phyloP scores from a whole-genome alignment of 208 protist genomes.

The Novymonas esmeraldas region DNA sequence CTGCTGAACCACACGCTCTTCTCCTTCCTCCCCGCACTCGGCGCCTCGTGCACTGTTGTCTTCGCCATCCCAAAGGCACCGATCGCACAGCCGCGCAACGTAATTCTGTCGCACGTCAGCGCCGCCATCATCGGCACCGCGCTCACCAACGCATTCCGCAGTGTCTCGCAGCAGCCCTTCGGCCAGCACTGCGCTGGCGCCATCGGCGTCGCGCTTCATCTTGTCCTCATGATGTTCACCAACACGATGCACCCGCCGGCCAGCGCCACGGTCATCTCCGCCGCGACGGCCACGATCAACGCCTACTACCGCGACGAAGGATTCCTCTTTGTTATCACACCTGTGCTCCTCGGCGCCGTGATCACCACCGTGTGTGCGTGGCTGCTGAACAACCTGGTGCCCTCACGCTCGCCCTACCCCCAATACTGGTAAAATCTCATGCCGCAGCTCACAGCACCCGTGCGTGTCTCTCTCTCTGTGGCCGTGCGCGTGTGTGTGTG shows the following conservation, averaged over 20 bases:
- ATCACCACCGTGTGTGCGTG: constrained; percentile 53
- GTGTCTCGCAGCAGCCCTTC: constrained; percentile 42
- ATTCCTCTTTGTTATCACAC: constrained; percentile 67
- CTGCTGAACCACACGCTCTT: constrained; percentile 41
- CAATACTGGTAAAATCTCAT: constrained; percentile 56
- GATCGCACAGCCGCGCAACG: constrained; percentile 56
- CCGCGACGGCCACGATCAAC: constrained; percentile 43
- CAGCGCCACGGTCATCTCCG: constrained; percentile 64
- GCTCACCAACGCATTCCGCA: constrained; percentile 55
- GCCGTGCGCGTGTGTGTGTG: background rate
- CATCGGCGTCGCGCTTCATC: constrained; percentile 58
- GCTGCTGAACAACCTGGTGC: constrained; percentile 63
- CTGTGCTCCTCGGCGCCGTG: constrained; percentile 41
- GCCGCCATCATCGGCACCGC: constrained; percentile 64
- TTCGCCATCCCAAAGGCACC: constrained; percentile 59
- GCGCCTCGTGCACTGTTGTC: constrained; percentile 51
- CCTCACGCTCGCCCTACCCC: constrained; percentile 60
- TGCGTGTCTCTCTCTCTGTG: background rate
- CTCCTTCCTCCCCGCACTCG: constrained; percentile 65
- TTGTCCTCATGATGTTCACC: constrained; percentile 62
- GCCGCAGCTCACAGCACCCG: background rate
- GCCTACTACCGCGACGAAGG: constrained; percentile 63
- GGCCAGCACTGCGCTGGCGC: constrained; percentile 57
- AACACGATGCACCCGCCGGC: constrained; percentile 73
- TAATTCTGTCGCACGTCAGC: constrained; percentile 60